Evolutionary conservation across 352 stramenopile species (phyloP).

Genomic region (Globisporangium alternatum): DNA sequence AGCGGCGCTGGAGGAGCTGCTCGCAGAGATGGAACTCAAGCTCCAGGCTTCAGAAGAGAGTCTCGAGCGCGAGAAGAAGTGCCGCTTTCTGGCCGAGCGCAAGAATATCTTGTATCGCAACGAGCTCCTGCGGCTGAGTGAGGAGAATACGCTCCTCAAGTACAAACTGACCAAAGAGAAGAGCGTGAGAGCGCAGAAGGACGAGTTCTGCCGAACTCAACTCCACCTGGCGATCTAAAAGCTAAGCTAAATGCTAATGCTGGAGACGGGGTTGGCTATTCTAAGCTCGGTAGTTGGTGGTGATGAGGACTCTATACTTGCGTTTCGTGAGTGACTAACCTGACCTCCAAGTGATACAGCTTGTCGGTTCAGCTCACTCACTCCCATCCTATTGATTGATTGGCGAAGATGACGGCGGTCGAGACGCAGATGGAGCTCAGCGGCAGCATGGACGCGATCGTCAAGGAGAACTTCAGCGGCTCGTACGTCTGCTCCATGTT

Average conservation of each 20-base stretch:
- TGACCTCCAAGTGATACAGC: not conserved
- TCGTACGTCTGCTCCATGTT: conserved; percentile 37
- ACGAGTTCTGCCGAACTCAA: conserved; percentile 25
- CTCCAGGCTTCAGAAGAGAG: conserved; percentile 31
- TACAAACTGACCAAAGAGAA: conserved; percentile 25
- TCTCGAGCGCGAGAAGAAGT: conserved; percentile 64
- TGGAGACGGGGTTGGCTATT: not conserved
- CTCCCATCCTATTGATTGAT: not conserved
- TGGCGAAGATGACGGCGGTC: not conserved
- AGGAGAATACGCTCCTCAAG: conserved; percentile 52
- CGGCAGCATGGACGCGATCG: not conserved
- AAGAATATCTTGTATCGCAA: conserved; percentile 80
- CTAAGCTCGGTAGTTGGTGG: not conserved
- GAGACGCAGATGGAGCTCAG: not conserved
- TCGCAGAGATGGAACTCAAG: conserved; percentile 32
- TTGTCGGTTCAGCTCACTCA: not conserved
- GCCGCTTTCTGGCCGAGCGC: conserved; percentile 62
- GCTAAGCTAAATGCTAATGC: not conserved
- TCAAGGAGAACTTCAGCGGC: conserved; percentile 3
- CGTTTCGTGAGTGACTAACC: not conserved
- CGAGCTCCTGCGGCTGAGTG: conserved; percentile 47
- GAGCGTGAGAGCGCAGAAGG: conserved; percentile 18
- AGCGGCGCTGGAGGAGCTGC: conserved; percentile 12
- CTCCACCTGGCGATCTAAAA: conserved; percentile 28
- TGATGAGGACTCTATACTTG: not conserved